Evolutionary conservation across 441 rosid species (phyloP).

Genomic region (Populus hybrid): DNA sequence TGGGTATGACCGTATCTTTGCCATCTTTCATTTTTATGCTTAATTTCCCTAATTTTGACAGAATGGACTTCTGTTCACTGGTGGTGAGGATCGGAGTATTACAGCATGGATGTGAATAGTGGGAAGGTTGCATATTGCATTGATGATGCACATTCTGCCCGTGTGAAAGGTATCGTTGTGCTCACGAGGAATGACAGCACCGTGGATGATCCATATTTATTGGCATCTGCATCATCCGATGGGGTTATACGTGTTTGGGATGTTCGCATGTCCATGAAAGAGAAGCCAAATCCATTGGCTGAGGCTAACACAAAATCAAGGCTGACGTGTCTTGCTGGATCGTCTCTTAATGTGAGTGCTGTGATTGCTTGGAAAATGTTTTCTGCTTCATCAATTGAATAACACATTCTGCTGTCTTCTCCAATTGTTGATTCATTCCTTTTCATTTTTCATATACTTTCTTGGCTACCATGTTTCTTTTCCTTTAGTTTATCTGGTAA

Average conservation of each 20-base stretch:
- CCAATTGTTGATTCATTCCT: not conserved
- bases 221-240: slow-evolving; percentile 88
- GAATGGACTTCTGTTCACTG: slow-evolving; percentile 76
- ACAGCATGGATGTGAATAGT: slow-evolving; percentile 80
- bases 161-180: slow-evolving; percentile 81
- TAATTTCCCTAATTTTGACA: slow-evolving; percentile 27
- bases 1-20: not conserved
- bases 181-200: slow-evolving; percentile 47
- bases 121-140: slow-evolving; percentile 77
- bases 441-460: not conserved
- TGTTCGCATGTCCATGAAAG: slow-evolving; percentile 64
- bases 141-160: slow-evolving; percentile 74
- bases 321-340: slow-evolving; percentile 91
- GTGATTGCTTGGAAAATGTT: not conserved
- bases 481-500: not conserved
- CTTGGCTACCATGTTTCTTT: not conserved
- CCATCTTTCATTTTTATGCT: not conserved
- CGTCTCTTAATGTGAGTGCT: slow-evolving; percentile 71
- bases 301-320: slow-evolving; percentile 83
- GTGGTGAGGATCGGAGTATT: slow-evolving; percentile 85
- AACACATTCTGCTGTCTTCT: not conserved
- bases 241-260: slow-evolving; percentile 94
- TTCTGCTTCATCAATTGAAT: not conserved
- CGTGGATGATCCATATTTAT: slow-evolving; percentile 64
- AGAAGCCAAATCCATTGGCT: slow-evolving; percentile 68